Percentiles rank a stretch among this genome's conserved stretches.
Conservation (phyloP, 148 eudicot species). For the Nepenthes mirabilis region DNA sequence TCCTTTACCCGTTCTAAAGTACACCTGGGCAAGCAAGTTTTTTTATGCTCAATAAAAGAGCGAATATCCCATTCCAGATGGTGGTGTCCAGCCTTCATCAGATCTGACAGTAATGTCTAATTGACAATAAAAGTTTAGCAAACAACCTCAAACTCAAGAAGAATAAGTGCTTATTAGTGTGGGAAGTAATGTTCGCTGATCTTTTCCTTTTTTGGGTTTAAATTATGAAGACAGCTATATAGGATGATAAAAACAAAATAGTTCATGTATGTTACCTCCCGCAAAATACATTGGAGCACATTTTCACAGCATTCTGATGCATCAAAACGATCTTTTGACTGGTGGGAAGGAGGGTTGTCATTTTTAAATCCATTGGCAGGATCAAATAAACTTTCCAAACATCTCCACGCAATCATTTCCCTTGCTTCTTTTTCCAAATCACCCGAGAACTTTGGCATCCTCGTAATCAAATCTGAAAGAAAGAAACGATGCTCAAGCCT, state of each 20-base stretch:
- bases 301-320: slow-evolving; percentile 32
- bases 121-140: slow-evolving; percentile 1
- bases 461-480: slow-evolving; percentile 33
- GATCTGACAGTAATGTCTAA: slow-evolving; percentile 25
- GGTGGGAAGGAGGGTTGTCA: slow-evolving; percentile 4
- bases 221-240: neutral
- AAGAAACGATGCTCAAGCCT: slow-evolving; percentile 5
- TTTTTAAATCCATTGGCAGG: slow-evolving; percentile 9
- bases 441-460: slow-evolving; percentile 22
- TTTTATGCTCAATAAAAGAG: slow-evolving; percentile 37
- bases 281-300: slow-evolving; percentile 26
- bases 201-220: neutral
- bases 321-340: slow-evolving; percentile 16
- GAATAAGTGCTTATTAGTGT: neutral
- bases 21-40: slow-evolving; percentile 27
- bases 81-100: slow-evolving; percentile 5
- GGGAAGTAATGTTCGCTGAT: neutral
- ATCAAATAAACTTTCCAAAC: slow-evolving; percentile 38
- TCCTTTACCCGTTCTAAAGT: slow-evolving; percentile 40
- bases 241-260: neutral
- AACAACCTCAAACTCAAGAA: neutral
- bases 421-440: slow-evolving; percentile 34
- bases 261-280: slow-evolving; percentile 21
- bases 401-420: slow-evolving; percentile 40
- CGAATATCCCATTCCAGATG: slow-evolving; percentile 24